phyloP scores from a whole-genome alignment of 1,139 yeast species.

The Yamadazyma atlantica region DNA sequence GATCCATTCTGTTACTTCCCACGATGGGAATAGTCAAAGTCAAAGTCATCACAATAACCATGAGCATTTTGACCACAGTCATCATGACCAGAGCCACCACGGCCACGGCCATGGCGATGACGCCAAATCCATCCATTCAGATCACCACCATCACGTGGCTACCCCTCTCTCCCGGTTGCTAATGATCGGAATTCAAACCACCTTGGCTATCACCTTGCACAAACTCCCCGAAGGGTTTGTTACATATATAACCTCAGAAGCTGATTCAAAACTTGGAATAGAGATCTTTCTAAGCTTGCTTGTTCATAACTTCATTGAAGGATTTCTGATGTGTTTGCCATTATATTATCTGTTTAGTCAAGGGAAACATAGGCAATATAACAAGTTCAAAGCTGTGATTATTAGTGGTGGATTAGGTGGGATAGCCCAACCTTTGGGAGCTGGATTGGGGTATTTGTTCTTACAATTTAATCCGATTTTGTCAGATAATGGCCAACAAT shows the following conservation, averaged over 20 bases:
- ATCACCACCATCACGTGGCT: slow-evolving; percentile 79
- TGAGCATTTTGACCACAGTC: slow-evolving; percentile 1
- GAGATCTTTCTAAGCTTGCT: slow-evolving; percentile 81
- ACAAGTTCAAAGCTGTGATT: slow-evolving; percentile 62
- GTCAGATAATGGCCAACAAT: slow-evolving; percentile 24
- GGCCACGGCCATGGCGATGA: slow-evolving; percentile 10
- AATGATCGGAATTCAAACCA: slow-evolving; percentile 87
- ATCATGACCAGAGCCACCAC: slow-evolving; percentile 11
- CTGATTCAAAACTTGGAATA: slow-evolving; percentile 71
- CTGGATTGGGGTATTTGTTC: slow-evolving; percentile 64
- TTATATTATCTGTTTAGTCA: slow-evolving; percentile 63
- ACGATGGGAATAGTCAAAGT: background rate
- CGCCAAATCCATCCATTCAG: slow-evolving; percentile 16
- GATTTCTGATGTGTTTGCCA: slow-evolving; percentile 92
- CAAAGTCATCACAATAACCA: background rate
- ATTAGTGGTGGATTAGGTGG: slow-evolving; percentile 76
- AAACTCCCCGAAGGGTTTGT: slow-evolving; percentile 95
- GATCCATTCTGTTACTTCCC: slow-evolving; percentile 8
- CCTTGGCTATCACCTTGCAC: slow-evolving; percentile 83
- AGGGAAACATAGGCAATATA: slow-evolving; percentile 16
- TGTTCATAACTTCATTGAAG: slow-evolving; percentile 92
- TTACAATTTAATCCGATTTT: slow-evolving; percentile 35
- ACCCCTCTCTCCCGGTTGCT: slow-evolving; percentile 76
- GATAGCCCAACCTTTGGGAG: slow-evolving; percentile 87
- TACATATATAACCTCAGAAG: slow-evolving; percentile 75